A percentile compares a stretch with the other conserved stretches of the same genome.
These are phyloP conservation scores for Zygnema circumcarinatum DNA, from an alignment of 139 green algal species.

Conservation along the genomic window DNA sequence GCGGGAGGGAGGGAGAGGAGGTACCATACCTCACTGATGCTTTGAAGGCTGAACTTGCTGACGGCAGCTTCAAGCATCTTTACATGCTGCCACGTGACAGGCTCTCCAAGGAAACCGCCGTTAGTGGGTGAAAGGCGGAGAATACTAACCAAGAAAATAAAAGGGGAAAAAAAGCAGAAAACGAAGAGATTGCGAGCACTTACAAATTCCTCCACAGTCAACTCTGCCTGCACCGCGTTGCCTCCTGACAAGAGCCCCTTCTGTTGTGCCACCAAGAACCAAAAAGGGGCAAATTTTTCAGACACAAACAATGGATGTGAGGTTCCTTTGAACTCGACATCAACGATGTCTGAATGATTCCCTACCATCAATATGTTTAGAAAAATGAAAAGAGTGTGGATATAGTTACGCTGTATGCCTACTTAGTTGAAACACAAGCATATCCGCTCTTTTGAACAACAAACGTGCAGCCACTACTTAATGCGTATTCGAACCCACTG, in stretches of 20 bases:
- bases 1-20: constrained; percentile 1
- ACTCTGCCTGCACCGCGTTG: too few species aligned
- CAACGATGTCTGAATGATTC: too few species aligned
- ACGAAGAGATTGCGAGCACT: background rate
- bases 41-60: background rate
- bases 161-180: too few species aligned
- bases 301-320: background rate
- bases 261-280: too few species aligned
- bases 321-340: too few species aligned
- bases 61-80: background rate
- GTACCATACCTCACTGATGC: background rate
- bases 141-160: background rate
- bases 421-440: too few species aligned
- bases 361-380: background rate
- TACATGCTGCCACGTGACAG: background rate
- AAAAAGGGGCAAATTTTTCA: background rate
- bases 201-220: background rate
- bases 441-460: too few species aligned
- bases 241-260: too few species aligned
- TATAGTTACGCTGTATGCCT: too few species aligned
- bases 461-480: too few species aligned
- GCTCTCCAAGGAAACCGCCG: background rate
- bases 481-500: too few species aligned
- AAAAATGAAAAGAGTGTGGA: too few species aligned
- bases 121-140: background rate